Conservation (phyloP, 1,284 basidiomycete species). For the Ganoderma lingzhi region DNA sequence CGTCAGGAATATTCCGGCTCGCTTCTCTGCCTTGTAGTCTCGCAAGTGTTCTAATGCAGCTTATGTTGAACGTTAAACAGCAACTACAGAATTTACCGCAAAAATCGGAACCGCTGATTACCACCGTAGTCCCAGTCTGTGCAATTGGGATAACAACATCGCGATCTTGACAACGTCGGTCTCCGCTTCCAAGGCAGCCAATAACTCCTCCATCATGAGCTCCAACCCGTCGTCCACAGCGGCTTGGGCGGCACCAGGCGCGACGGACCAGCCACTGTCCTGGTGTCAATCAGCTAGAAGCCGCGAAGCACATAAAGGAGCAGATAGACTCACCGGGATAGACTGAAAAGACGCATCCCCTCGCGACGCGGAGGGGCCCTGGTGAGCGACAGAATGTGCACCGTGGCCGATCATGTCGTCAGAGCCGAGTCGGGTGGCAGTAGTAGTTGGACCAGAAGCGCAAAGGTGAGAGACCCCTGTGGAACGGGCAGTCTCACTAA, state of each 20-base stretch:
- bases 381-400: neutral
- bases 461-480: neutral
- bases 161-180: conserved; percentile 12
- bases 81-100: neutral
- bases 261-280: neutral
- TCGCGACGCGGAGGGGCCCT: neutral
- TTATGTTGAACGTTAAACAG: neutral
- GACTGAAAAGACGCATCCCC: too few species aligned
- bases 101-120: neutral
- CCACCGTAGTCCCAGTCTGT: conserved; percentile 10
- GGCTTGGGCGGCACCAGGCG: neutral
- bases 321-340: neutral
- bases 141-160: neutral
- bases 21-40: neutral
- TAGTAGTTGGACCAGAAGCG: neutral
- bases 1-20: neutral
- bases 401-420: neutral
- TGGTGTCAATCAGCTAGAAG: neutral
- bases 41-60: neutral
- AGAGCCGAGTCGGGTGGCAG: neutral
- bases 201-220: conserved; percentile 3
- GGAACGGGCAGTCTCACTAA: neutral
- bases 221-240: neutral
- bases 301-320: neutral
- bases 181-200: conserved; percentile 7